phyloP scores from a whole-genome alignment of 2,329 filamentous ascomycete genomes.

The Ophiosphaerella herpotricha region DNA sequence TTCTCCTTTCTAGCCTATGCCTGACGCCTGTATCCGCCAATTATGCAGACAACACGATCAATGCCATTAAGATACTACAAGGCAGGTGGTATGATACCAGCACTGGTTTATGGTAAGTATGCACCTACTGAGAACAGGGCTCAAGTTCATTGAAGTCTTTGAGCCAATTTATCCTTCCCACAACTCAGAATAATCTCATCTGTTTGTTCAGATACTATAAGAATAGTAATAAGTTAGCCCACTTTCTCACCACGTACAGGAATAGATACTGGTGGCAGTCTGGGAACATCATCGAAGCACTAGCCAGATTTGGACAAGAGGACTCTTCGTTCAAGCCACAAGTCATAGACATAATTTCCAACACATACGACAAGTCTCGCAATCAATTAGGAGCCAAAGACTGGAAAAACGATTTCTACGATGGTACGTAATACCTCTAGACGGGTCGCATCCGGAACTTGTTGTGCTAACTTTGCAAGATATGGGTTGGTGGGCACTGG shows the following conservation, averaged over 20 bases:
- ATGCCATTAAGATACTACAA: conserved; percentile 35
- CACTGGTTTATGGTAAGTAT: conserved; percentile 40
- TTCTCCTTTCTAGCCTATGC: conserved; percentile 20
- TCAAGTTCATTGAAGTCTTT: too few relatives aligned
- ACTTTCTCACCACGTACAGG: conserved; percentile 9
- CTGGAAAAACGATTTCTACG: conserved; percentile 61
- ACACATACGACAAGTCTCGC: conserved; percentile 39
- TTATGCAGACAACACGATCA: conserved; percentile 32
- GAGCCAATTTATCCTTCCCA: background rate
- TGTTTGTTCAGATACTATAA: too few relatives aligned
- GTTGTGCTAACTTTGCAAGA: too few relatives aligned
- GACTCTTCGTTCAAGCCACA: conserved; percentile 34
- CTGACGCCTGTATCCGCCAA: conserved; percentile 18
- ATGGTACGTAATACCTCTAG: conserved; percentile 54
- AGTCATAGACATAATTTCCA: conserved; percentile 37
- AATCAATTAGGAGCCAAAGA: conserved; percentile 28
- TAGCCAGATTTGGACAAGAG: conserved; percentile 37
- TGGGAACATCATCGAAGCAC: conserved; percentile 42
- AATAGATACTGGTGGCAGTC: conserved; percentile 45
- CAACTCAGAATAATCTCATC: too few relatives aligned
- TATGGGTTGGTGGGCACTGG: conserved; percentile 62
- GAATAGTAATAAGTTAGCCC: background rate
- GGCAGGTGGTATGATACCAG: conserved; percentile 39
- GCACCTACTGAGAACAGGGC: too few relatives aligned
- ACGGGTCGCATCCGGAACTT: too few relatives aligned